Percentiles rank a stretch among this genome's conserved stretches.
These are phyloP conservation scores for Saturnispora serradocipensis DNA, from an alignment of 805 yeast species.

Conservation along the genomic window DNA sequence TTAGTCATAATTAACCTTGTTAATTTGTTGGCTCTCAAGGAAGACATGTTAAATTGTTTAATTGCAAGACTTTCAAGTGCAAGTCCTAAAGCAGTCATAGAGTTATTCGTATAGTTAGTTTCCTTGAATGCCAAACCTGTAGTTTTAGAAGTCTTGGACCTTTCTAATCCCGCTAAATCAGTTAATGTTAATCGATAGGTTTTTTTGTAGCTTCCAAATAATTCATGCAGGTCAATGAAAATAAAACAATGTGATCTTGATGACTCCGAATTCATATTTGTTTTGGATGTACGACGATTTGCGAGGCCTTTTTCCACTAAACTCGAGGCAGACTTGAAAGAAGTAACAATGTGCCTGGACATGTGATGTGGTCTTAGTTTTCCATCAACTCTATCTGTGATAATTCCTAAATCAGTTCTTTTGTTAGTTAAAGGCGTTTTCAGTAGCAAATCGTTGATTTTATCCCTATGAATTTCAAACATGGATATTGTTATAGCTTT, in stretches of 20 bases:
- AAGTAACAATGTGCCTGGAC: constrained; percentile 32
- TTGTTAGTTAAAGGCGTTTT: constrained; percentile 8
- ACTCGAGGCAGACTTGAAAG: constrained; percentile 28
- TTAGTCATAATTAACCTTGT: constrained; percentile 42
- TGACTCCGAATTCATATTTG: constrained; percentile 35
- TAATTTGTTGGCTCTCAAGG: constrained; percentile 39
- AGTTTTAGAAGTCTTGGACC: constrained; percentile 37
- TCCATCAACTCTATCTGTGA: constrained; percentile 34
- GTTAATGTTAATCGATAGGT: constrained; percentile 37
- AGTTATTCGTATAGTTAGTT: constrained; percentile 40
- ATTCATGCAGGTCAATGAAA: constrained; percentile 23
- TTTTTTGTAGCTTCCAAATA: constrained; percentile 17
- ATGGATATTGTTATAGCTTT: constrained; percentile 39
- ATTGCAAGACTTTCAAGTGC: constrained; percentile 35
- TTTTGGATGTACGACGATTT: constrained; percentile 32
- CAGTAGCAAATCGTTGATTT: constrained; percentile 30
- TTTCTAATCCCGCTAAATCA: constrained; percentile 45
- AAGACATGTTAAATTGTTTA: constrained; percentile 31
- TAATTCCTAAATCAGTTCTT: constrained; percentile 31
- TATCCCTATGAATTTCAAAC: constrained; percentile 45
- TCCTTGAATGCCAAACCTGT: constrained; percentile 38
- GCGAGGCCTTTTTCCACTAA: constrained; percentile 32
- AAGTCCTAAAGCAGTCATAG: constrained; percentile 42
- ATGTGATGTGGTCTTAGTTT: constrained; percentile 36
- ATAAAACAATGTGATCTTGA: constrained; percentile 47